Evolutionary conservation across 176 grass and related monocot genomes (phyloP).

Genomic region (Triticum monococcum): DNA sequence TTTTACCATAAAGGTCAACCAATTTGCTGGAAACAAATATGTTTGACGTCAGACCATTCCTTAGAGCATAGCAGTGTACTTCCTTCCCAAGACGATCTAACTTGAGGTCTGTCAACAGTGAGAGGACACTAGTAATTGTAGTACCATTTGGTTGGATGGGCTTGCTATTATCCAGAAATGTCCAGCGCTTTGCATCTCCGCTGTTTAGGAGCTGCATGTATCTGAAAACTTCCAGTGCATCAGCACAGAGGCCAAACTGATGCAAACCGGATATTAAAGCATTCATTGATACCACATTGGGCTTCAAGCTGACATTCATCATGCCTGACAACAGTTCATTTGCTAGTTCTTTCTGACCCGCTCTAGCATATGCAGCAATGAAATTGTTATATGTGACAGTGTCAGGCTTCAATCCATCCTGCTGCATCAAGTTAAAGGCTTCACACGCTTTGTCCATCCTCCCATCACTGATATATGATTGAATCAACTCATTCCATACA

Average conservation of each 20-base stretch:
- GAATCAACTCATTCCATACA: slow-evolving; percentile 73
- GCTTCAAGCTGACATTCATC: slow-evolving; percentile 32
- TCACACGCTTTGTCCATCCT: slow-evolving; percentile 50
- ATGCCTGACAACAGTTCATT: slow-evolving; percentile 47
- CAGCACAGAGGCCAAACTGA: slow-evolving; percentile 36
- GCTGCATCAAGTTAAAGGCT: slow-evolving; percentile 52
- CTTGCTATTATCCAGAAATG: slow-evolving; percentile 28
- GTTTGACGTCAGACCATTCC: slow-evolving; percentile 56
- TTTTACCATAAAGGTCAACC: slow-evolving; percentile 65
- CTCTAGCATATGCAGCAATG: slow-evolving; percentile 66
- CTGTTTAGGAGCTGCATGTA: slow-evolving; percentile 42
- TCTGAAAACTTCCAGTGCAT: slow-evolving; percentile 66
- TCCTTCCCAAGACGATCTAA: slow-evolving; percentile 54
- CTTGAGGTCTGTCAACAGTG: slow-evolving; percentile 52
- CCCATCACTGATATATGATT: slow-evolving; percentile 45
- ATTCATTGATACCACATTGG: slow-evolving; percentile 67
- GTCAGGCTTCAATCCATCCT: slow-evolving; percentile 53
- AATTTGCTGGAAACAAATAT: slow-evolving; percentile 68
- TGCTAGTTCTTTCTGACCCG: slow-evolving; percentile 52
- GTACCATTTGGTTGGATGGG: slow-evolving; percentile 49
- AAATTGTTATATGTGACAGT: slow-evolving; percentile 59
- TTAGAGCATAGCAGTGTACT: slow-evolving; percentile 60
- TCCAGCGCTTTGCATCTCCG: slow-evolving; percentile 24
- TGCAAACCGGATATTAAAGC: slow-evolving; percentile 62
- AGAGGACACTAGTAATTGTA: slow-evolving; percentile 59